These are phyloP conservation scores for Ceriops zippeliana DNA, from an alignment of 345 rosid species.

Conservation along the genomic window DNA sequence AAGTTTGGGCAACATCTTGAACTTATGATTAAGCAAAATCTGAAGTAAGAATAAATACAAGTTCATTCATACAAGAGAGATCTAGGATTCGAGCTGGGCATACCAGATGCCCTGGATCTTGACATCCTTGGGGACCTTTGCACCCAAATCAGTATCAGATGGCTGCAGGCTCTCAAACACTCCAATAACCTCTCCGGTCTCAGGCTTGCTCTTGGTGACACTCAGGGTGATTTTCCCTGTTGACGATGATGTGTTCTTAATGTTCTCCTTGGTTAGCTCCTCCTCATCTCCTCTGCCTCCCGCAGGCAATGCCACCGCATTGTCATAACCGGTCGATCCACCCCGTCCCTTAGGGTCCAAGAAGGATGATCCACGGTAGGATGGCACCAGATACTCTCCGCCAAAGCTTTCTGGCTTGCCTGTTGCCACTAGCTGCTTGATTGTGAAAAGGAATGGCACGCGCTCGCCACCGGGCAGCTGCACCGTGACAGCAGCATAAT, in stretches of 20 bases:
- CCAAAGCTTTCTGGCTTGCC: slow-evolving; percentile 76
- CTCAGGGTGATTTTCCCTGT: slow-evolving; percentile 78
- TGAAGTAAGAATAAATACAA: slow-evolving; percentile 21
- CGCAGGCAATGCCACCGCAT: slow-evolving; percentile 85
- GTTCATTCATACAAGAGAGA: slow-evolving; percentile 8
- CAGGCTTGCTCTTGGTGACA: slow-evolving; percentile 79
- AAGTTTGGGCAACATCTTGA: slow-evolving; percentile 31
- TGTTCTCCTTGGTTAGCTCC: slow-evolving; percentile 77
- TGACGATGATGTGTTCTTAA: slow-evolving; percentile 62
- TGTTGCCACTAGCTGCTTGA: slow-evolving; percentile 73
- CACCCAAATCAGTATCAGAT: slow-evolving; percentile 97
- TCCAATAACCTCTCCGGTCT: slow-evolving; percentile 86
- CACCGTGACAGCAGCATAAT: slow-evolving; percentile 81
- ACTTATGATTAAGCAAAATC: slow-evolving; percentile 32
- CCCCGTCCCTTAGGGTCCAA: slow-evolving; percentile 95
- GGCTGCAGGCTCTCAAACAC: slow-evolving; percentile 98
- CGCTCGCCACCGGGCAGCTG: slow-evolving; percentile 89
- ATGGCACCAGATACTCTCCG: slow-evolving; percentile 71
- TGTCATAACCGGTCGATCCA: slow-evolving; percentile 86
- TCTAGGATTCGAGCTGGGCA: slow-evolving; percentile 81
- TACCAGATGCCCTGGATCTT: slow-evolving; percentile 96
- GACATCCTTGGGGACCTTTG: slow-evolving; percentile 92
- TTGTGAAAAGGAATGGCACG: slow-evolving; percentile 84
- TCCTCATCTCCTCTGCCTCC: slow-evolving; percentile 98
- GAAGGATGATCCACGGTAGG: slow-evolving; percentile 81